Evolutionary conservation across 768 basidiomycete genomes (phyloP).

Genomic region (Suillus alpinus): DNA sequence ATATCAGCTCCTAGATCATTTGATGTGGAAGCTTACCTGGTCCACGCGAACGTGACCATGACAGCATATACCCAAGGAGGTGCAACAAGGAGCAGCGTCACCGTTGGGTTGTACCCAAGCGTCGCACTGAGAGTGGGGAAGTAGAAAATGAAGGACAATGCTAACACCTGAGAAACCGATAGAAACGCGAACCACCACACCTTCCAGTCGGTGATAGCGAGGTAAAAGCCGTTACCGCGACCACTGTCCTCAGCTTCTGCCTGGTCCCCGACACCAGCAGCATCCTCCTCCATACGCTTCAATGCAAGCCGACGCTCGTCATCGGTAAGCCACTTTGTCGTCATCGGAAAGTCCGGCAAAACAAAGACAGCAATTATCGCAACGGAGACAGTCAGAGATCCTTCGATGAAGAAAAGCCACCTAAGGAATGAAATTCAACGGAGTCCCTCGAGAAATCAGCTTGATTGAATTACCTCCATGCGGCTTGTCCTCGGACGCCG

Average conservation of each 20-base stretch:
- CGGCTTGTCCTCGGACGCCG: constrained; percentile 43
- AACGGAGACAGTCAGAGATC: constrained; percentile 41
- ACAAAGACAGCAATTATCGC: constrained; percentile 44
- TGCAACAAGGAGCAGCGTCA: constrained; percentile 69
- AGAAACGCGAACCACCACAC: constrained; percentile 77
- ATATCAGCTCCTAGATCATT: neutral
- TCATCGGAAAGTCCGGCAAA: constrained; percentile 46
- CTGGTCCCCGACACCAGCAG: constrained; percentile 52
- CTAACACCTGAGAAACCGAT: constrained; percentile 30
- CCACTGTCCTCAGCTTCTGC: constrained; percentile 41
- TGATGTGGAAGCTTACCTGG: constrained; percentile 36
- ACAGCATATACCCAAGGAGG: constrained; percentile 71
- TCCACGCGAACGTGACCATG: constrained; percentile 49
- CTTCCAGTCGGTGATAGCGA: constrained; percentile 73
- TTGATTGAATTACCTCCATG: constrained; percentile 44
- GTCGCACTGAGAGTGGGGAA: constrained; percentile 78
- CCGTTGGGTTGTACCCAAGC: constrained; percentile 60
- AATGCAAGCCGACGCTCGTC: constrained; percentile 46
- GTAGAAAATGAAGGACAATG: constrained; percentile 73
- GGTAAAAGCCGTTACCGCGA: constrained; percentile 43
- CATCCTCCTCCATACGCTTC: constrained; percentile 62
- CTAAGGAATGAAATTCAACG: constrained; percentile 18
- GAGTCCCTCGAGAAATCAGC: neutral
- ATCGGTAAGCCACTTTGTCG: constrained; percentile 33
- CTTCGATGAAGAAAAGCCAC: constrained; percentile 51